A percentile compares a stretch with the other conserved stretches of the same genome.
Evolutionary conservation across 805 yeast species (phyloP).

Genomic region (Phaffomyces thermotolerans): DNA sequence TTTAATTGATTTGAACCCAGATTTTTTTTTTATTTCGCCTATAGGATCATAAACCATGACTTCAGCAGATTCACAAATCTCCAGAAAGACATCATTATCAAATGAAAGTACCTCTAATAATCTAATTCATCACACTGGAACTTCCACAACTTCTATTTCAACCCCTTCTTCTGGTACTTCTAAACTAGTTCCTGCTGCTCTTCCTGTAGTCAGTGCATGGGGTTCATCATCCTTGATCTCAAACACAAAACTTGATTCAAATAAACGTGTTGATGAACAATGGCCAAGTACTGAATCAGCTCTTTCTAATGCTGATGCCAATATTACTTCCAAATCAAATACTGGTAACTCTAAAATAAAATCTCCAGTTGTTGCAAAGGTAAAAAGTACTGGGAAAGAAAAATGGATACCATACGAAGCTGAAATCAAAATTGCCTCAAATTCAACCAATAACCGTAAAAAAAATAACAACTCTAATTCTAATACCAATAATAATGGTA

Average conservation of each 20-base stretch:
- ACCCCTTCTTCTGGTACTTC: slow-evolving; percentile 12
- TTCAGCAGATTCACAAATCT: background rate
- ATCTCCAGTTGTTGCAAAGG: slow-evolving; percentile 8
- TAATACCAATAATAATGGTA: slow-evolving; percentile 11
- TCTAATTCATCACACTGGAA: background rate
- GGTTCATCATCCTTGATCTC: slow-evolving; percentile 11
- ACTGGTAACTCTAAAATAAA: background rate
- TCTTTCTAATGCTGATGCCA: slow-evolving; percentile 5
- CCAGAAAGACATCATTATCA: slow-evolving; percentile 1
- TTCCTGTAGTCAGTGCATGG: slow-evolving; percentile 23
- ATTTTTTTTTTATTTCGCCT: background rate
- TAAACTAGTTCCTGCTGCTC: slow-evolving; percentile 23
- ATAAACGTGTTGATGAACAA: slow-evolving; percentile 8
- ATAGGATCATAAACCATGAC: background rate
- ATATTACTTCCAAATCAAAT: background rate
- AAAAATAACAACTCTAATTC: slow-evolving; percentile 5
- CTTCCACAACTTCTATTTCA: background rate
- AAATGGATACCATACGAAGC: slow-evolving; percentile 67
- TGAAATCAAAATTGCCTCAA: slow-evolving; percentile 33
- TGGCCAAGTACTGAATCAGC: slow-evolving; percentile 20
- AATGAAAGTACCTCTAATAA: slow-evolving; percentile 2
- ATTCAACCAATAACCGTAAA: slow-evolving; percentile 1
- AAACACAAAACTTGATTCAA: background rate
- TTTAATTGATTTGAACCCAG: no score
- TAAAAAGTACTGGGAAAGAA: slow-evolving; percentile 34